Conservation (phyloP, 306 rosid species). For the Alnus glutinosa region DNA sequence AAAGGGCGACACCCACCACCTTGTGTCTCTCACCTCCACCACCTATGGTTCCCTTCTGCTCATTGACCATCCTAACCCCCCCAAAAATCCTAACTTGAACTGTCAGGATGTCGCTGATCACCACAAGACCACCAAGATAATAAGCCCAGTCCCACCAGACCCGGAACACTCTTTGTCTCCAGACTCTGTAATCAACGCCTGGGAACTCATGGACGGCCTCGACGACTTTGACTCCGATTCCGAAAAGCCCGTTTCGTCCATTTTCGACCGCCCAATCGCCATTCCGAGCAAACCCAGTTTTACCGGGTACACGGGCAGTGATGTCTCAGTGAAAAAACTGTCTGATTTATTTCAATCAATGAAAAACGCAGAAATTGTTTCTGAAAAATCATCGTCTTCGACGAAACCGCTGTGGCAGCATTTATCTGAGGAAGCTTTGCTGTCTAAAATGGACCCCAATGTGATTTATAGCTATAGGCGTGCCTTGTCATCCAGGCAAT, state of each 20-base stretch:
- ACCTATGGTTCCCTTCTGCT: slow-evolving; percentile 78
- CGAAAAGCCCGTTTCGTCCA: slow-evolving; percentile 23
- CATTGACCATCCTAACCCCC: slow-evolving; percentile 40
- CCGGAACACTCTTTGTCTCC: slow-evolving; percentile 57
- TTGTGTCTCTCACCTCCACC: slow-evolving; percentile 86
- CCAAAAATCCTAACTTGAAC: slow-evolving; percentile 38
- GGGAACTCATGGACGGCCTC: slow-evolving; percentile 82
- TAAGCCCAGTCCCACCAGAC: slow-evolving; percentile 19
- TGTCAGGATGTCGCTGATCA: slow-evolving; percentile 1
- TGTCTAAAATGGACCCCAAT: slow-evolving; percentile 71
- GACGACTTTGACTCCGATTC: slow-evolving; percentile 41
- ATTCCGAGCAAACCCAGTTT: slow-evolving; percentile 37
- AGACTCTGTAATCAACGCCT: slow-evolving; percentile 85
- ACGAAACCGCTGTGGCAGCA: slow-evolving; percentile 82
- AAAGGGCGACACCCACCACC: slow-evolving; percentile 85
- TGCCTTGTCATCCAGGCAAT: slow-evolving; percentile 67
- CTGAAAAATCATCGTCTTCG: slow-evolving; percentile 28
- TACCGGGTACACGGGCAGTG: slow-evolving; percentile 51
- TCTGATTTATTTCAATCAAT: slow-evolving; percentile 41
- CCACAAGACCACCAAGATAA: not conserved
- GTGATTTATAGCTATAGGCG: slow-evolving; percentile 70
- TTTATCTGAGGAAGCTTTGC: slow-evolving; percentile 74
- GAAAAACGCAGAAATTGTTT: slow-evolving; percentile 32
- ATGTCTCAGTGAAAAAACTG: slow-evolving; percentile 47
- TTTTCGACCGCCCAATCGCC: slow-evolving; percentile 23